Evolutionary conservation across 192 early-diverging fungal species (phyloP).

Genomic region (Dissophora ornata): DNA sequence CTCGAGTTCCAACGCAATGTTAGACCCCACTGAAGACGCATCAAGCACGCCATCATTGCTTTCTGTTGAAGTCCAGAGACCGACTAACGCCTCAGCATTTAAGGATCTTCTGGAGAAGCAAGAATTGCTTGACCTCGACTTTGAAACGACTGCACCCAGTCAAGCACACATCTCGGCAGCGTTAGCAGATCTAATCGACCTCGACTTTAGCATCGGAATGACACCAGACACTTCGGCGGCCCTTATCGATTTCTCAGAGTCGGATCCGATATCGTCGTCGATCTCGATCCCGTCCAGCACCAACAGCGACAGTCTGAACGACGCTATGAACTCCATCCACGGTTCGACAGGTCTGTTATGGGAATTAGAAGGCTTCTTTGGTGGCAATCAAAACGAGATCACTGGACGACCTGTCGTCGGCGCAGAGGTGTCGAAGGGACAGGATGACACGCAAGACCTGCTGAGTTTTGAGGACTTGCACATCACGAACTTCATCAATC

Average conservation of each 20-base stretch:
- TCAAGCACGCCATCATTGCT: no score
- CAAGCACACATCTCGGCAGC: background rate
- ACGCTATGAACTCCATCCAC: no score
- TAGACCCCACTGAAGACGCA: no score
- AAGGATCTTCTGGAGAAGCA: background rate
- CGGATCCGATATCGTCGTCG: background rate
- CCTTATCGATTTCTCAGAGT: background rate
- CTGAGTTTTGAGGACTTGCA: no score
- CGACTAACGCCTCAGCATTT: background rate
- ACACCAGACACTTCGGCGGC: background rate
- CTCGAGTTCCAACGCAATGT: no score
- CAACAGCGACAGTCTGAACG: background rate
- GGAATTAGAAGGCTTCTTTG: no score
- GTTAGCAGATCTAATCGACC: conserved; percentile 1
- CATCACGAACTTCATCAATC: background rate
- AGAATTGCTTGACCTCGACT: conserved; percentile 1
- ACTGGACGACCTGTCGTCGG: no score
- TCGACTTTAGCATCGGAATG: background rate
- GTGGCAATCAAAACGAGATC: no score
- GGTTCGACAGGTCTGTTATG: no score
- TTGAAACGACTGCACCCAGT: background rate
- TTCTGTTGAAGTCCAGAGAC: background rate
- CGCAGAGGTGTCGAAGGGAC: no score
- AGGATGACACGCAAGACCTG: no score
- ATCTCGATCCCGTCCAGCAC: background rate